These are phyloP conservation scores for Acrocalymma vagum DNA, from an alignment of 2,329 filamentous ascomycete species.

Conservation along the genomic window DNA sequence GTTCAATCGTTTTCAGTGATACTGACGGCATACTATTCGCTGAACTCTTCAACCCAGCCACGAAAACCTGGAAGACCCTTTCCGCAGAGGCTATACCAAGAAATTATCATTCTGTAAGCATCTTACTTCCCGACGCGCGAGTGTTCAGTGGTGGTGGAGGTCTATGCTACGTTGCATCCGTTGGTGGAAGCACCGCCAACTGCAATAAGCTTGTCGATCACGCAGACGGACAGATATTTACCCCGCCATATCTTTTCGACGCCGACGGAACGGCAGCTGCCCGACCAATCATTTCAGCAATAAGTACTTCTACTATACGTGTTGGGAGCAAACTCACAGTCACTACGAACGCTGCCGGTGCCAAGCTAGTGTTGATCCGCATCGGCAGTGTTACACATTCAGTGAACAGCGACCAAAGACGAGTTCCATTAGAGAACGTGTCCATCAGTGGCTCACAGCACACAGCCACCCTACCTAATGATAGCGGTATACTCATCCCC, in stretches of 20 bases:
- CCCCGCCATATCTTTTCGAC: slow-evolving; percentile 39
- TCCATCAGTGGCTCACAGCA: slow-evolving; percentile 9
- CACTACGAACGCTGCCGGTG: slow-evolving; percentile 8
- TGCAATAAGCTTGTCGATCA: slow-evolving; percentile 39
- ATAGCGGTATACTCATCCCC: slow-evolving; percentile 30
- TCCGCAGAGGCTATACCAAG: slow-evolving; percentile 32
- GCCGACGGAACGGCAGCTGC: slow-evolving; percentile 24
- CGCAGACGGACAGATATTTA: slow-evolving; percentile 35
- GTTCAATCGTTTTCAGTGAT: slow-evolving; percentile 32
- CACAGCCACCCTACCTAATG: slow-evolving; percentile 27
- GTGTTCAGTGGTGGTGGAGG: slow-evolving; percentile 37
- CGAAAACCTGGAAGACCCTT: slow-evolving; percentile 30
- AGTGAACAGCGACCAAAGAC: slow-evolving; percentile 38
- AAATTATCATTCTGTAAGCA: slow-evolving; percentile 34
- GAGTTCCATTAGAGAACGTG: slow-evolving; percentile 25
- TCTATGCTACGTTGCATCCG: slow-evolving; percentile 26
- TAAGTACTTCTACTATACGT: slow-evolving; percentile 22
- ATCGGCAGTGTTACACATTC: slow-evolving; percentile 39
- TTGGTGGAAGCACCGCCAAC: slow-evolving; percentile 26
- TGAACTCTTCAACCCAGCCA: slow-evolving; percentile 34
- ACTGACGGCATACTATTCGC: slow-evolving; percentile 27
- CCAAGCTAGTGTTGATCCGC: slow-evolving; percentile 26
- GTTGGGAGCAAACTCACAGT: slow-evolving; percentile 27
- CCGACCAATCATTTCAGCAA: slow-evolving; percentile 23
- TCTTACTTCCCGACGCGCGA: slow-evolving; percentile 31